A percentile compares a stretch with the other conserved stretches of the same genome.
Conservation (phyloP, 1,284 basidiomycete genomes). For the Schizophyllum commune region DNA sequence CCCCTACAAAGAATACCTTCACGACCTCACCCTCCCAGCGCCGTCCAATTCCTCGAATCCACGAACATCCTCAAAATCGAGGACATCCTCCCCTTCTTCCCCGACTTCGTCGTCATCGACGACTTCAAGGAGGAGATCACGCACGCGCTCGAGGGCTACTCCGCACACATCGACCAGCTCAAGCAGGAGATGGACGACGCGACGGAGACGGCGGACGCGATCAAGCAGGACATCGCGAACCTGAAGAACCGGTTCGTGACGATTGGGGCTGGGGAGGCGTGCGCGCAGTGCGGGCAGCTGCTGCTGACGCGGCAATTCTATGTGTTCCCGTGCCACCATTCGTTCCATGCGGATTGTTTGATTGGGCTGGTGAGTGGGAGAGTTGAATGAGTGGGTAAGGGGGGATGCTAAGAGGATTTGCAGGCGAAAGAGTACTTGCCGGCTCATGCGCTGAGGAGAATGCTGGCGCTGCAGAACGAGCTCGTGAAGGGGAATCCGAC, state of each 20-base stretch:
- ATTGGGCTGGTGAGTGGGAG: constrained; percentile 71
- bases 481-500: constrained; percentile 51
- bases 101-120: constrained; percentile 98
- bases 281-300: constrained; percentile 70
- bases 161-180: constrained; percentile 83
- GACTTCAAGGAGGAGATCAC: constrained; percentile 99
- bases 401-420: neutral
- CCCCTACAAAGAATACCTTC: constrained; percentile 4
- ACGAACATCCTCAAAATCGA: constrained; percentile 96
- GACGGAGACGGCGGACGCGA: constrained; percentile 85
- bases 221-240: constrained; percentile 85
- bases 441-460: constrained; percentile 70
- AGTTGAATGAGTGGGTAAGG: no score
- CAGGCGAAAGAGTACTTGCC: constrained; percentile 90
- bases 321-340: constrained; percentile 96
- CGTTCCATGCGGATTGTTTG: constrained; percentile 92
- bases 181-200: constrained; percentile 97
- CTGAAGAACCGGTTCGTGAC: constrained; percentile 91
- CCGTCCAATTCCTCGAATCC: constrained; percentile 93
- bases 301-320: constrained; percentile 91
- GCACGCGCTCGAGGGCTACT: constrained; percentile 90
- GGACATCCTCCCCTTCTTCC: constrained; percentile 98
- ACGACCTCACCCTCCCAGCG: constrained; percentile 41
- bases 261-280: constrained; percentile 83
- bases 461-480: constrained; percentile 79